Percentiles rank a stretch among this genome's conserved stretches.
These are phyloP conservation scores for Limonium bicolor DNA, from an alignment of 148 eudicot genomes.

Conservation along the genomic window DNA sequence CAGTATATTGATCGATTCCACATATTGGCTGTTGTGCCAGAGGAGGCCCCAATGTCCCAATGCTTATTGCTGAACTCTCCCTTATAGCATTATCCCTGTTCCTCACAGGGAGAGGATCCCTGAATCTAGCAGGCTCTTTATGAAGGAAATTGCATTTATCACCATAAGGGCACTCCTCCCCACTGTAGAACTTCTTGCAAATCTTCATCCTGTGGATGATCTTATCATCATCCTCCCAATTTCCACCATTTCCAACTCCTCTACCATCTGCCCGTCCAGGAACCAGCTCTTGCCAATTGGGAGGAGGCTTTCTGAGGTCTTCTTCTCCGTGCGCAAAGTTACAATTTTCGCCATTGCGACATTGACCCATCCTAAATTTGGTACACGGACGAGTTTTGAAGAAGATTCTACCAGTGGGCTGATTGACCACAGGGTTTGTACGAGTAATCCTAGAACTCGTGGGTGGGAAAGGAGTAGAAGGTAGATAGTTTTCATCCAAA, in stretches of 20 bases:
- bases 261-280: slow-evolving; percentile 26
- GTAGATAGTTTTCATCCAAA: slow-evolving; percentile 15
- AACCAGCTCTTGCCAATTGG: slow-evolving; percentile 84
- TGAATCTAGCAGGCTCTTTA: slow-evolving; percentile 32
- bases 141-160: slow-evolving; percentile 78
- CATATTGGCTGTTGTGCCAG: slow-evolving; percentile 10
- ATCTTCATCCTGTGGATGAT: slow-evolving; percentile 56
- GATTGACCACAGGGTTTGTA: slow-evolving; percentile 21
- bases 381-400: slow-evolving; percentile 71
- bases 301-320: slow-evolving; percentile 74
- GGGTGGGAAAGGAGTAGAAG: slow-evolving; percentile 10
- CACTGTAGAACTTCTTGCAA: slow-evolving; percentile 76
- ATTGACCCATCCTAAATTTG: slow-evolving; percentile 51
- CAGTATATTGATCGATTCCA: slow-evolving; percentile 24
- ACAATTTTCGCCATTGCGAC: slow-evolving; percentile 67
- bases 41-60: slow-evolving; percentile 36
- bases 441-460: slow-evolving; percentile 17
- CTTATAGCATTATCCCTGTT: slow-evolving; percentile 19
- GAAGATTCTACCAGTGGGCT: slow-evolving; percentile 54
- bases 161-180: slow-evolving; percentile 97
- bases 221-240: slow-evolving; percentile 68
- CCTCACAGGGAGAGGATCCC: slow-evolving; percentile 12
- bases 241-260: slow-evolving; percentile 19
- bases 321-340: slow-evolving; percentile 85
- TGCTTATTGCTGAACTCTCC: slow-evolving; percentile 53